Evolutionary conservation across 306 rosid genomes (phyloP).

Genomic region (Gynostemma pentaphyllum): DNA sequence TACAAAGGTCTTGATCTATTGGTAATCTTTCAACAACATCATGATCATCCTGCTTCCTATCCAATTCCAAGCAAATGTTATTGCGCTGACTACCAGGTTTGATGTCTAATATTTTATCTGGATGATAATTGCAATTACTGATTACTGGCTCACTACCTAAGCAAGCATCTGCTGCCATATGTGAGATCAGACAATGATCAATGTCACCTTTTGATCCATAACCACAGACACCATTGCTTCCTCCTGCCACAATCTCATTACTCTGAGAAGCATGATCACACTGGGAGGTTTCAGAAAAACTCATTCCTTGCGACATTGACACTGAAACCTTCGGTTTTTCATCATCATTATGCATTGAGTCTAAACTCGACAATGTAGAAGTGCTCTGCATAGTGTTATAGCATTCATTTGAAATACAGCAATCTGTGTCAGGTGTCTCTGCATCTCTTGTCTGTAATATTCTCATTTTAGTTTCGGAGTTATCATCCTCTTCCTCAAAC

Average conservation of each 20-base stretch:
- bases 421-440: slow-evolving; percentile 13
- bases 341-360: background rate
- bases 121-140: slow-evolving; percentile 1
- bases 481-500: slow-evolving; percentile 17
- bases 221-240: slow-evolving; percentile 8
- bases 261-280: background rate
- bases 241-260: slow-evolving; percentile 1
- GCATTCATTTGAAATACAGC: slow-evolving; percentile 17
- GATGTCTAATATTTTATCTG: slow-evolving; percentile 6
- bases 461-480: slow-evolving; percentile 9
- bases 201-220: slow-evolving; percentile 10
- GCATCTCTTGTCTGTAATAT: slow-evolving; percentile 20
- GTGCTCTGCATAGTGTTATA: slow-evolving; percentile 12
- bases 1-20: background rate
- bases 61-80: slow-evolving; percentile 8
- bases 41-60: slow-evolving; percentile 14
- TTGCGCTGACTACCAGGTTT: slow-evolving; percentile 3
- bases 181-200: background rate
- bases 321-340: background rate
- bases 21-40: slow-evolving; percentile 1
- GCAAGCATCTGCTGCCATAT: slow-evolving; percentile 12
- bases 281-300: background rate
- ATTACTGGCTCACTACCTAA: slow-evolving; percentile 3
- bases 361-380: slow-evolving; percentile 4
- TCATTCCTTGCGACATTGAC: background rate